phyloP scores from a whole-genome alignment of 2,329 filamentous ascomycete genomes.

The Stachybotrys chartarum region DNA sequence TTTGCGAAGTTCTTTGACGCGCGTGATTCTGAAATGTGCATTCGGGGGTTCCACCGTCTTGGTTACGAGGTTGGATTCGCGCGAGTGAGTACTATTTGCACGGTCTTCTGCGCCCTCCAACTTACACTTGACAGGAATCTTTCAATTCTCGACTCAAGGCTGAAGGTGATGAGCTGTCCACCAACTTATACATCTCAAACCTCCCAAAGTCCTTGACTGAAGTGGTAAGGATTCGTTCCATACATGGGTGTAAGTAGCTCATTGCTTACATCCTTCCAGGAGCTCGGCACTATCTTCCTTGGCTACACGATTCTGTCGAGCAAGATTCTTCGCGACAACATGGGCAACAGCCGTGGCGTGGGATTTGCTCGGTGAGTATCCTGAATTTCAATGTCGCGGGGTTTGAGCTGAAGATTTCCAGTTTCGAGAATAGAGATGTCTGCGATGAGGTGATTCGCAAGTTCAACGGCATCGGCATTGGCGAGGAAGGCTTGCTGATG shows the following conservation, averaged over 20 bases:
- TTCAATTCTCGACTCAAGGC: conserved; percentile 98
- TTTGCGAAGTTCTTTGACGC: conserved; percentile 93
- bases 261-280: conserved; percentile 24
- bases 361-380: conserved; percentile 81
- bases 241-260: background rate
- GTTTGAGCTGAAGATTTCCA: conserved; percentile 25
- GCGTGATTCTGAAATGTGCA: conserved; percentile 88
- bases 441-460: conserved; percentile 84
- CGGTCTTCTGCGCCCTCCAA: conserved; percentile 1
- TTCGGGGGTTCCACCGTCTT: conserved; percentile 87
- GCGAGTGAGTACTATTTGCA: conserved; percentile 49
- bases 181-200: conserved; percentile 97
- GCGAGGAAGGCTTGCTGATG: conserved; percentile 73
- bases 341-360: conserved; percentile 91
- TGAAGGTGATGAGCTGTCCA: conserved; percentile 80
- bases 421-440: conserved; percentile 81
- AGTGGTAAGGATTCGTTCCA: conserved; percentile 50
- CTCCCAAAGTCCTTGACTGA: conserved; percentile 89
- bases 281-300: conserved; percentile 70
- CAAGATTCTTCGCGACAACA: conserved; percentile 87
- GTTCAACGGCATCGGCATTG: conserved; percentile 73
- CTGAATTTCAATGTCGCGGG: background rate
- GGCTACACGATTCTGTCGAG: conserved; percentile 83
- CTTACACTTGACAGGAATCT: conserved; percentile 61
- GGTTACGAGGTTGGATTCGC: conserved; percentile 98